phyloP scores from a whole-genome alignment of 495 filamentous ascomycete species.

The Talaromyces trachyspermus region DNA sequence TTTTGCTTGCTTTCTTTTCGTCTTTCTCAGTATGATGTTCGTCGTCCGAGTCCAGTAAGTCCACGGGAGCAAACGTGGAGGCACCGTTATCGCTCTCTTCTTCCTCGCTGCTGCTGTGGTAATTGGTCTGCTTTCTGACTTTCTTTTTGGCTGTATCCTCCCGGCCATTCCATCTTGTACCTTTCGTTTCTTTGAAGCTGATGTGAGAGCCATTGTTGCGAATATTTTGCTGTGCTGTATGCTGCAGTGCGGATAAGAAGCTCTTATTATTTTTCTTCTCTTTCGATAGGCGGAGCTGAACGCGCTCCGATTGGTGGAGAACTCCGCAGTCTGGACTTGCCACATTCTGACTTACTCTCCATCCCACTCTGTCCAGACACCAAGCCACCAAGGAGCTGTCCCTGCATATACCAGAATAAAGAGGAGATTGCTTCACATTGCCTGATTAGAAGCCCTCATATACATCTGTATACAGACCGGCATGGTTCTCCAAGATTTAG shows the following conservation, averaged over 20 bases:
- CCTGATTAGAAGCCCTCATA: too few species aligned
- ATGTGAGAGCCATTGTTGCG: conserved; percentile 10
- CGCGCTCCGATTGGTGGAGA: conserved; percentile 28
- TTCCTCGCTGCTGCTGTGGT: conserved; percentile 67
- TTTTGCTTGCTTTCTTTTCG: not conserved
- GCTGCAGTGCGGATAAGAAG: not conserved
- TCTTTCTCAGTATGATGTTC: conserved; percentile 29
- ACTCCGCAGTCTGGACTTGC: conserved; percentile 5
- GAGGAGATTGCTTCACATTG: too few species aligned
- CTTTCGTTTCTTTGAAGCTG: conserved; percentile 51
- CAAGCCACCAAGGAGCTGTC: too few species aligned
- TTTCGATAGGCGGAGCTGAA: conserved; percentile 16
- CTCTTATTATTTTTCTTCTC: conserved; percentile 2
- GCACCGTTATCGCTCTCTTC: conserved; percentile 34
- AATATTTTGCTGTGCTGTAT: not conserved
- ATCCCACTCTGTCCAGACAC: not conserved
- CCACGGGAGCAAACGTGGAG: conserved; percentile 50
- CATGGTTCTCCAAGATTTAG: conserved; percentile 99
- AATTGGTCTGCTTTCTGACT: conserved; percentile 59
- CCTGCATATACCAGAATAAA: too few species aligned
- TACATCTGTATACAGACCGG: too few species aligned
- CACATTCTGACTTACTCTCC: not conserved
- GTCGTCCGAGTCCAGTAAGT: conserved; percentile 61
- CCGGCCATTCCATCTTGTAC: conserved; percentile 49
- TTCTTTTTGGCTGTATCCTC: conserved; percentile 56